Conservation (phyloP, 2,329 filamentous ascomycete genomes). For the Triangularia setosa region DNA sequence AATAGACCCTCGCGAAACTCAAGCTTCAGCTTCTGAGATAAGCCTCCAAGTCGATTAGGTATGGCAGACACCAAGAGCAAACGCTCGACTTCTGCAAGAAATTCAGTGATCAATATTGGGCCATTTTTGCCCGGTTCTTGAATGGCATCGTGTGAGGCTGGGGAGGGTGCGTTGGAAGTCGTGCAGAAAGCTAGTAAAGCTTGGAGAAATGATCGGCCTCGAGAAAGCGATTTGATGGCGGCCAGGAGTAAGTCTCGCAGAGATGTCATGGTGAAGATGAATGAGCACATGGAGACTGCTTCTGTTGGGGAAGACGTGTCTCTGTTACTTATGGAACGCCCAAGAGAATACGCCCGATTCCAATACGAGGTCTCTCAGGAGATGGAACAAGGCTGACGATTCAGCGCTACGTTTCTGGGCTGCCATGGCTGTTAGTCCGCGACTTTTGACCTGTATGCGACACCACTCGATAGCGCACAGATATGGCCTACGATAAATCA, state of each 20-base stretch:
- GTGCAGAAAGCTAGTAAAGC: constrained; percentile 55
- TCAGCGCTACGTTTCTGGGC: background rate
- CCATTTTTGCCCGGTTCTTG: constrained; percentile 16
- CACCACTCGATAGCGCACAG: background rate
- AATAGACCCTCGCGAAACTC: constrained; percentile 53
- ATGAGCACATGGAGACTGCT: constrained; percentile 26
- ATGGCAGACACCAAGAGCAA: constrained; percentile 47
- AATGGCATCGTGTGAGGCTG: constrained; percentile 20
- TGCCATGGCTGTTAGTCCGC: background rate
- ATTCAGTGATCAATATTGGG: constrained; percentile 42
- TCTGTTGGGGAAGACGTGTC: background rate
- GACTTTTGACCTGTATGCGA: background rate
- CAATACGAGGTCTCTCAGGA: background rate
- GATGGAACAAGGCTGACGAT: background rate
- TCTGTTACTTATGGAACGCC: background rate
- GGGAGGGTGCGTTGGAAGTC: constrained; percentile 42
- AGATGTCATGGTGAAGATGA: constrained; percentile 55
- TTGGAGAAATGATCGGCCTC: constrained; percentile 56
- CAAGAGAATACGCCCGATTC: background rate
- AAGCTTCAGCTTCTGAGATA: constrained; percentile 48
- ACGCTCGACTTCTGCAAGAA: constrained; percentile 53
- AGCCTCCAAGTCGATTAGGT: constrained; percentile 40
- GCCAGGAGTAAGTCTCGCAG: constrained; percentile 52
- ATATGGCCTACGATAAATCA: background rate
- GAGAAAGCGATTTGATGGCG: constrained; percentile 55